Evolutionary conservation across 768 basidiomycete genomes (phyloP), one percentile per base, ranked within the genome.

Genomic region (Multifurca ochricompacta): DNA sequence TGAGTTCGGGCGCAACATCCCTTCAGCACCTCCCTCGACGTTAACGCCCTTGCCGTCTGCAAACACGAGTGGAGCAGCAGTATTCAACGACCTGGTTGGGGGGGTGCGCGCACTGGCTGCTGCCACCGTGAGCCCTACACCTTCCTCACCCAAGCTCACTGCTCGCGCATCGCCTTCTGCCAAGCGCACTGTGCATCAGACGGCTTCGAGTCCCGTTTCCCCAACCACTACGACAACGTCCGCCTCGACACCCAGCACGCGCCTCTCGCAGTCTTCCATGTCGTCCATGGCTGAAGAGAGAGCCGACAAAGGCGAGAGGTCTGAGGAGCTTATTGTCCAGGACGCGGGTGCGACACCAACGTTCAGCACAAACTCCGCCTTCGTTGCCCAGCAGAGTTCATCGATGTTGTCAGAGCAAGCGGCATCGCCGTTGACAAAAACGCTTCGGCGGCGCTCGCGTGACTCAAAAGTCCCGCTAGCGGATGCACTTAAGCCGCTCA

Each of bases 81-180:
- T 79, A 21, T 63, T 85, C 0, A 82, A 81, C 59, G 81, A 81
- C 6, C 74, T 87, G 60, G 79, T 77, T 60, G 85, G 81, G 60
- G 78, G 84, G 13, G 80, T 85, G 3, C 78, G 80, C 74, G 69
- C 85, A 43, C 68, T 88, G 28, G 74, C 78, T 4, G 76, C 78
- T 0, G 79, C 67, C 23, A 67, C 70, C 42, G 65, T 59, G 30
- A 72, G 71, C 27, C 55, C 73, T 18, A 64, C 51, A 48, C 58
- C 62, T 13, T 57, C 67, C 34, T 52, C 64, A 40, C 36, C 59
- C 40, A 53, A 30, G 36, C 58, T 18, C 53, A 48, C 40, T 50
- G 53, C 45, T n/a, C 58, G 48, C 40, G 62, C 53, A 25, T 41
- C 62, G 16, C 44, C 43, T 28, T 51, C 43, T 42, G 39, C 56